phyloP scores from a whole-genome alignment of 2,329 filamentous ascomycete species.

The Claviceps purpurea region DNA sequence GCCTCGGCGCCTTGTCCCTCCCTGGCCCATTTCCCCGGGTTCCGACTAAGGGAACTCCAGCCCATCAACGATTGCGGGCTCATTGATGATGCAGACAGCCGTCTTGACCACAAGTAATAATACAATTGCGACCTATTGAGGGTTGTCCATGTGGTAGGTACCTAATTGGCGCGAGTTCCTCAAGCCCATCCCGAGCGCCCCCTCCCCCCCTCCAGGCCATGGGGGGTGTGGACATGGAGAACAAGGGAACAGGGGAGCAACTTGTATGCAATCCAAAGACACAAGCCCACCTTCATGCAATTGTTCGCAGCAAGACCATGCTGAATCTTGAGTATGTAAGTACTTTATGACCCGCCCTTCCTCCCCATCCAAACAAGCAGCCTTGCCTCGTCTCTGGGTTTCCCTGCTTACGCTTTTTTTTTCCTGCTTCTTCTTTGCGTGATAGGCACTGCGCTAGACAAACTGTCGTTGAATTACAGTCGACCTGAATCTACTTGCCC shows the following conservation, averaged over 20 bases:
- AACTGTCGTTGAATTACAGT: background rate
- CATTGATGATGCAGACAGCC: conserved; percentile 4
- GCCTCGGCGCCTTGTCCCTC: background rate
- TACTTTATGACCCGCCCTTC: conserved; percentile 18
- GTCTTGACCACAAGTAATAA: background rate
- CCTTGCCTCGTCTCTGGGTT: background rate
- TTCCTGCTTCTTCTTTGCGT: background rate
- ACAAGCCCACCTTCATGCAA: conserved; percentile 2
- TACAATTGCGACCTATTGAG: background rate
- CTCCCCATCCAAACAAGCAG: conserved; percentile 5
- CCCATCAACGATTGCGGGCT: background rate
- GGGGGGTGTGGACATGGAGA: conserved; percentile 1
- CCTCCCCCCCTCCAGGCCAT: background rate
- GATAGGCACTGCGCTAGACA: background rate
- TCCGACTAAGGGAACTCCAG: background rate
- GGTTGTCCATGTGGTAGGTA: background rate
- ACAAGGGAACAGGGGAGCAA: background rate
- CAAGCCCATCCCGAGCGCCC: background rate
- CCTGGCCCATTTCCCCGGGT: background rate
- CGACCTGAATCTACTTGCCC: background rate
- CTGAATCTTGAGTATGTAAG: conserved; percentile 2
- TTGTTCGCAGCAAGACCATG: background rate
- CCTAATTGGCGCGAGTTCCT: background rate
- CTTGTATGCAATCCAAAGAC: background rate
- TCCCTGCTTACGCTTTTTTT: background rate